phyloP scores from a whole-genome alignment of 306 rosid genomes.

The Cucumis hystrix region DNA sequence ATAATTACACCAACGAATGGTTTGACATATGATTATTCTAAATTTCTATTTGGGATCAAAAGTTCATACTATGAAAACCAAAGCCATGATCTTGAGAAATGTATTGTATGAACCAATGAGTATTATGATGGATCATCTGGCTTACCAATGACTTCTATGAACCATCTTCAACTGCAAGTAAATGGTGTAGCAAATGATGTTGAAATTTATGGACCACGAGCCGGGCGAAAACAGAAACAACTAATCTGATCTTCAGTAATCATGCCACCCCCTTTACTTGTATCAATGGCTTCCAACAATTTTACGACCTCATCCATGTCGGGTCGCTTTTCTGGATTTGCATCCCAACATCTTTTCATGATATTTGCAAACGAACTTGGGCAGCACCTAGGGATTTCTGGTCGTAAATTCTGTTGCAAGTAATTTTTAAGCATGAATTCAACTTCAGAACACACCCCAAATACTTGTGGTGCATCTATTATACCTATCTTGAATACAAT shows the following conservation, averaged over 20 bases:
- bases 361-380: constrained; percentile 38
- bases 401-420: constrained; percentile 53
- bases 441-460: not conserved
- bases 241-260: constrained; percentile 52
- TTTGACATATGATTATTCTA: not conserved
- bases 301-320: constrained; percentile 72
- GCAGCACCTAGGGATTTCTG: constrained; percentile 75
- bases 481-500: not conserved
- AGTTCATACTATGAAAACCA: not conserved
- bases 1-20: not conserved
- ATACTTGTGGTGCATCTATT: not conserved
- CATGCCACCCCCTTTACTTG: constrained; percentile 93
- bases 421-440: not conserved
- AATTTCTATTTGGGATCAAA: not conserved
- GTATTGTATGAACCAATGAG: not conserved
- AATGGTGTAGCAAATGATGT: not conserved
- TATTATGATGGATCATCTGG: not conserved
- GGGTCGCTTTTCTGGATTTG: constrained; percentile 59
- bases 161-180: not conserved
- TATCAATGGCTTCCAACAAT: constrained; percentile 61
- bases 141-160: not conserved
- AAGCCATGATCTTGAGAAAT: not conserved
- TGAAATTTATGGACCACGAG: constrained; percentile 48
- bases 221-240: constrained; percentile 50
- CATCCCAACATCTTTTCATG: constrained; percentile 79